phyloP scores from a whole-genome alignment of 345 rosid species.

The Euclidium syriacum region DNA sequence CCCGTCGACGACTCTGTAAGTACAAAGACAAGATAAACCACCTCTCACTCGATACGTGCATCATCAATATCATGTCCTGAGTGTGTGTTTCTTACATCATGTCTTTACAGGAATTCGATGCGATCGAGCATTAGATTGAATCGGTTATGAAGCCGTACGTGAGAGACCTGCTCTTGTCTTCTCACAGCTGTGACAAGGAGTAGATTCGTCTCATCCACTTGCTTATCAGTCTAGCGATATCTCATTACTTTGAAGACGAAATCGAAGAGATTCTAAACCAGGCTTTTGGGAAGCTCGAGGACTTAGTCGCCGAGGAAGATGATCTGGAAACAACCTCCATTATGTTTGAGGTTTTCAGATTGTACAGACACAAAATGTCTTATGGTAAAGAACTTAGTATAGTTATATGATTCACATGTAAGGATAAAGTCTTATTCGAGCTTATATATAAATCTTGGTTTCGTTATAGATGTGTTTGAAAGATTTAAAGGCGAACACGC shows the following conservation, averaged over 20 bases:
- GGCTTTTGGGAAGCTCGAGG: background rate
- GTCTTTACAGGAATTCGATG: background rate
- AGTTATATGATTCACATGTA: background rate
- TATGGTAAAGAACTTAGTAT: background rate
- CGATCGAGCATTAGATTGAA: background rate
- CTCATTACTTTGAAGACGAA: background rate
- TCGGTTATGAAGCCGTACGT: background rate
- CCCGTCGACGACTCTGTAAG: background rate
- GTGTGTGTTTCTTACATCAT: background rate
- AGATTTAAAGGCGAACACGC: background rate
- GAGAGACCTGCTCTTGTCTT: background rate
- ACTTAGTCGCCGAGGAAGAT: background rate
- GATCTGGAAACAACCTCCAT: background rate
- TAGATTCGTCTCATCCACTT: background rate
- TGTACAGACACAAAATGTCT: background rate
- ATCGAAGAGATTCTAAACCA: background rate
- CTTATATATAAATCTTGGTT: background rate
- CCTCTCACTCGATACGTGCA: too few relatives aligned
- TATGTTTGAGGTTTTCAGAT: background rate
- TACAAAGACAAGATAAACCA: too few relatives aligned
- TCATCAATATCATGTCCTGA: too few relatives aligned
- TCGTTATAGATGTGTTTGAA: background rate
- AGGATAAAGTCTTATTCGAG: too few relatives aligned
- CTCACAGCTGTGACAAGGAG: background rate
- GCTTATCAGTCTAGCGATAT: background rate